Conservation (phyloP, 306 rosid genomes). For the Begonia masoniana region DNA sequence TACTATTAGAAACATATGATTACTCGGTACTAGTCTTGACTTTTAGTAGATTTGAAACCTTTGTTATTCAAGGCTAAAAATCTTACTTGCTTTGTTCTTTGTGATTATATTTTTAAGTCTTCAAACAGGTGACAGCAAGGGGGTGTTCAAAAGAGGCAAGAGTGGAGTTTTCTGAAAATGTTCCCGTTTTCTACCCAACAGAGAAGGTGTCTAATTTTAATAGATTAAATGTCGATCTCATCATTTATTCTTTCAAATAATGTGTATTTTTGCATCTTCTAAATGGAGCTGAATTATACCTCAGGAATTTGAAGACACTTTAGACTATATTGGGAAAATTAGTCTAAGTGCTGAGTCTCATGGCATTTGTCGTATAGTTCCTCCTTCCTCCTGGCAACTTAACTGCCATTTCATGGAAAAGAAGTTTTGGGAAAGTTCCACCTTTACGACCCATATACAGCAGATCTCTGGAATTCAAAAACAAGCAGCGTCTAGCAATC, state of each 20-base stretch:
- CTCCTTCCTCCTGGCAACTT: conserved; percentile 64
- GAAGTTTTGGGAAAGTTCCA: conserved; percentile 32
- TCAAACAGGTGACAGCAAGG: conserved; percentile 65
- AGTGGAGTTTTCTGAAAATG: conserved; percentile 43
- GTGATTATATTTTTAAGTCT: conserved; percentile 13
- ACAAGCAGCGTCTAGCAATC: conserved; percentile 16
- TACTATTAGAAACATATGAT: conserved; percentile 8
- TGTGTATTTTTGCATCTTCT: background rate
- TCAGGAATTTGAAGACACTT: conserved; percentile 71
- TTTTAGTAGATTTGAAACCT: conserved; percentile 12
- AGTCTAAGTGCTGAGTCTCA: conserved; percentile 41
- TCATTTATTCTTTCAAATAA: conserved; percentile 10
- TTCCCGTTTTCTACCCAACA: conserved; percentile 62
- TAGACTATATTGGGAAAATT: conserved; percentile 55
- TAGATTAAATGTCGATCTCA: conserved; percentile 5
- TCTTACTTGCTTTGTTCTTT: conserved; percentile 5
- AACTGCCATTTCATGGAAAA: conserved; percentile 31
- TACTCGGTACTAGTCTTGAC: conserved; percentile 9
- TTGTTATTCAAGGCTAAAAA: conserved; percentile 2
- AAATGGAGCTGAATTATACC: conserved; percentile 4
- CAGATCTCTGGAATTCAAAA: conserved; percentile 50
- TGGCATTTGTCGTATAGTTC: conserved; percentile 85
- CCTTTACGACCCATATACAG: conserved; percentile 46
- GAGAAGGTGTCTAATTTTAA: conserved; percentile 47
- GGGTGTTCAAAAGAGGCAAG: conserved; percentile 66